Base-by-base conservation (phyloP, 2,329 filamentous ascomycete species). In the Tolypocladium sp. region DNA sequence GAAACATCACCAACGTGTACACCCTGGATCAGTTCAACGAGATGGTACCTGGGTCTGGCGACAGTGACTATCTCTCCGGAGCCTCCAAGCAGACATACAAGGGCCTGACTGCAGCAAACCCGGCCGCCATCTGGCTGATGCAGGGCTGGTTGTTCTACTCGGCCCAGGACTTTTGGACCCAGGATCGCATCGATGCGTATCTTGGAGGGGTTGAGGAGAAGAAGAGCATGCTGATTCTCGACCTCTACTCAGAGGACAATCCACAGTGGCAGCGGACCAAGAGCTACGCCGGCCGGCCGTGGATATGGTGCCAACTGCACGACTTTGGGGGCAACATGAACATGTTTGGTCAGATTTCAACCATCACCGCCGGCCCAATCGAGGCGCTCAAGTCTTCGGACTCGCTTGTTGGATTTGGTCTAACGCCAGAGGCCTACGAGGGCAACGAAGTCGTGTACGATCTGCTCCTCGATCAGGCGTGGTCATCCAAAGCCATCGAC, bases 21-120 rank as follows among this genome's bases (percentile, higher is more conserved):
- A 79, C 79, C 0, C 71, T 82, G 9, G 79, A 82, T 61, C 79
- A 82, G 63, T 82, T 79, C 67, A 82, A 82, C 59, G 79, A 82
- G 66, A 79, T 80, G 59, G 66, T 74, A 33, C 79, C 79, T 0
- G 73, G 68, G 54, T 80, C 77, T 1, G 76, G 77, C 7, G 76
- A 80, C 56, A 60, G 72, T 1, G 69, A 67, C 30, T 79, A 79
- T 59, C 69, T 81, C 13, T 44, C 61, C 15, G 55, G 38, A n/a
- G 53, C 64, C 4, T 62, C 61, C 4, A n/a, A 30, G 17, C 73
- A 71, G 57, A 81, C 79, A 0, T 79, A 76, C 71, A 65, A 74
- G 51, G 76, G 74, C 53, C 71, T 82, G 40, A 81, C 81, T 62
- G 66, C 71, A 2, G 79, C 75, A 1, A 77, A 81, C 59, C 70